These are phyloP conservation scores for Prunus armeniaca DNA, from an alignment of 306 rosid species.

Conservation along the genomic window DNA sequence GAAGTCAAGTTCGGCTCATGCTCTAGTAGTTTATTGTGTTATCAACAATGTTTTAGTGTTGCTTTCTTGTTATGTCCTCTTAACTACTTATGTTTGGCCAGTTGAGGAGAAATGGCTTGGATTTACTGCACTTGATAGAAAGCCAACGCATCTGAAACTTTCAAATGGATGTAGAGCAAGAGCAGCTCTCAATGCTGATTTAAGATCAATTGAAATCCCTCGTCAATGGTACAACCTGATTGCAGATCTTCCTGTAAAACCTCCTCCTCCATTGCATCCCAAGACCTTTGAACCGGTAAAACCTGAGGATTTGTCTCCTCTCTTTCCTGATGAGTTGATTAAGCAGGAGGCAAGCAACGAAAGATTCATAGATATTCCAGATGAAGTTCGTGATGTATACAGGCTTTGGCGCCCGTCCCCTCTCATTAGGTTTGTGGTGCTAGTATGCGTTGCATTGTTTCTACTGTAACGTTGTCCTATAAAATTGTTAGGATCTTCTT, in stretches of 20 bases:
- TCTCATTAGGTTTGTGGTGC: constrained; percentile 67
- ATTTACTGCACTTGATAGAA: constrained; percentile 34
- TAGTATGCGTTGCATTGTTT: not conserved
- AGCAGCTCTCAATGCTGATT: constrained; percentile 41
- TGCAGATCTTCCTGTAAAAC: constrained; percentile 85
- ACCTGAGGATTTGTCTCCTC: constrained; percentile 78
- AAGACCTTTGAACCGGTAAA: constrained; percentile 64
- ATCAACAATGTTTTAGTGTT: constrained; percentile 1
- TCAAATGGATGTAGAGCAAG: constrained; percentile 57
- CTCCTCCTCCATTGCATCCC: constrained; percentile 90
- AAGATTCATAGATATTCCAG: constrained; percentile 73
- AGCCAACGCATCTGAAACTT: constrained; percentile 39
- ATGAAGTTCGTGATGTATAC: constrained; percentile 76
- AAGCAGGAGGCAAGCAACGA: constrained; percentile 72
- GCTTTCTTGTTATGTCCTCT: not conserved
- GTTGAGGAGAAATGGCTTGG: constrained; percentile 56
- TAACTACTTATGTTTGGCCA: constrained; percentile 22
- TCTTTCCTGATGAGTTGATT: constrained; percentile 72
- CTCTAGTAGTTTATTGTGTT: not conserved
- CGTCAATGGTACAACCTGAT: constrained; percentile 79
- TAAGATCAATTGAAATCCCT: constrained; percentile 56
- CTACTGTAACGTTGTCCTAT: not conserved
- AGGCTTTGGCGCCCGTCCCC: constrained; percentile 96
- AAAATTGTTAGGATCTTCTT: constrained; percentile 21
- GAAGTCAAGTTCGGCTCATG: not conserved